Evolutionary conservation across 2,329 filamentous ascomycete genomes (phyloP).

Genomic region (Acephala macrosclerotiorum): DNA sequence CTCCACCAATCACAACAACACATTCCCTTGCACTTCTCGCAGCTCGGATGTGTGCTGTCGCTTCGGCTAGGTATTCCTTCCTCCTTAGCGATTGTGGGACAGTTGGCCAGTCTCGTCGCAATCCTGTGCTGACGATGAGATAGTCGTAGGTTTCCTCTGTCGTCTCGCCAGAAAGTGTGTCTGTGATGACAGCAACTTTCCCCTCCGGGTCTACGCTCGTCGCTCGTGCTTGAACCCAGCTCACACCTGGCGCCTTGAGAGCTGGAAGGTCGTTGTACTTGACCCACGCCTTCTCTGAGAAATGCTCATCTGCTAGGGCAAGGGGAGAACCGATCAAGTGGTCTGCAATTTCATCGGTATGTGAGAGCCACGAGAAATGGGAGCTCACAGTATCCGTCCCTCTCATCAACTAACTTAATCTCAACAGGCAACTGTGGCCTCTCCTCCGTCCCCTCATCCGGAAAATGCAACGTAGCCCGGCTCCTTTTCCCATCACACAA

Average conservation of each 20-base stretch:
- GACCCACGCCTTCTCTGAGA: constrained; percentile 74
- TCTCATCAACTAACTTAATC: constrained; percentile 78
- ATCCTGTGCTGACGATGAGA: constrained; percentile 74
- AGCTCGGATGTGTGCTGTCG: constrained; percentile 63
- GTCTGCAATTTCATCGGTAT: constrained; percentile 53
- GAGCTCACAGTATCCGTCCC: constrained; percentile 81
- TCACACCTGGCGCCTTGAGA: constrained; percentile 67
- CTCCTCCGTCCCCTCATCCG: constrained; percentile 42
- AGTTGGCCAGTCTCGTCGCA: constrained; percentile 74
- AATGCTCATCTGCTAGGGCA: constrained; percentile 69
- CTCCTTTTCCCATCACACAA: constrained; percentile 60
- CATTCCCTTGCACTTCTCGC: constrained; percentile 60
- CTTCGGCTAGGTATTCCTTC: constrained; percentile 69
- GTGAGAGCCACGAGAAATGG: neutral
- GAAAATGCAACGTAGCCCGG: constrained; percentile 42
- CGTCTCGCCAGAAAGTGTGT: constrained; percentile 53
- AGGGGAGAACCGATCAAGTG: constrained; percentile 80
- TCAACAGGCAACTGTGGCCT: constrained; percentile 64
- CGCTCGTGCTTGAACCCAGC: constrained; percentile 71
- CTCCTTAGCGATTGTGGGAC: constrained; percentile 71
- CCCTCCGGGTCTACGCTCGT: constrained; percentile 63
- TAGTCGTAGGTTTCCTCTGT: constrained; percentile 68
- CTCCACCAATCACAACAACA: constrained; percentile 78
- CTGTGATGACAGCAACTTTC: constrained; percentile 65
- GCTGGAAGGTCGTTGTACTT: constrained; percentile 72